Conservation (phyloP, 2,329 filamentous ascomycete species). For the Xylaria digitata region DNA sequence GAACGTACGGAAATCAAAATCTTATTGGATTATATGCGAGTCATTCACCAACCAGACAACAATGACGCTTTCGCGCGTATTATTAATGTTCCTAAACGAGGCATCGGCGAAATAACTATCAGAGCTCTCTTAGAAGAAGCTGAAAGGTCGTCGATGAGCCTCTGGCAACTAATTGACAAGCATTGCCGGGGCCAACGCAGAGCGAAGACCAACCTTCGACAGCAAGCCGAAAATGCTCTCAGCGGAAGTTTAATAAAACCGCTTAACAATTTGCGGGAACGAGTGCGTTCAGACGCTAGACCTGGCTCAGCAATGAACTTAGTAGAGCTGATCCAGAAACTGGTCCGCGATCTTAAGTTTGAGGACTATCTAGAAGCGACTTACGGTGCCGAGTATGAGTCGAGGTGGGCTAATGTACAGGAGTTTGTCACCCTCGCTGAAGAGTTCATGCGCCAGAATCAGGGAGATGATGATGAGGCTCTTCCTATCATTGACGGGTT, state of each 20-base stretch:
- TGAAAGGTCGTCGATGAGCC: constrained; percentile 71
- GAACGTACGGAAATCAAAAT: constrained; percentile 90
- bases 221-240: constrained; percentile 64
- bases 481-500: constrained; percentile 77
- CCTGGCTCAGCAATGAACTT: constrained; percentile 52
- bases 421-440: constrained; percentile 84
- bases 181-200: constrained; percentile 63
- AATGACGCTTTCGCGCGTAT: constrained; percentile 87
- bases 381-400: constrained; percentile 75
- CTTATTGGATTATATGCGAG: constrained; percentile 86
- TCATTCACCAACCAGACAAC: constrained; percentile 85
- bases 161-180: constrained; percentile 78
- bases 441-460: constrained; percentile 69
- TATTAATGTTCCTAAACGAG: constrained; percentile 84
- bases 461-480: constrained; percentile 63
- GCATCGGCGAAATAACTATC: constrained; percentile 82
- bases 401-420: constrained; percentile 87
- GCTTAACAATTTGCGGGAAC: constrained; percentile 54
- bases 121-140: constrained; percentile 81
- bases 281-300: constrained; percentile 46
- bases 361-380: constrained; percentile 77
- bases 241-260: constrained; percentile 61
- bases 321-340: constrained; percentile 61
- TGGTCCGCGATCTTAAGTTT: constrained; percentile 75
- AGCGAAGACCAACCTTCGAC: constrained; percentile 62